Evolutionary conservation across 1,284 basidiomycete genomes (phyloP).

Genomic region (Cutaneotrichosporon cyanovorans): DNA sequence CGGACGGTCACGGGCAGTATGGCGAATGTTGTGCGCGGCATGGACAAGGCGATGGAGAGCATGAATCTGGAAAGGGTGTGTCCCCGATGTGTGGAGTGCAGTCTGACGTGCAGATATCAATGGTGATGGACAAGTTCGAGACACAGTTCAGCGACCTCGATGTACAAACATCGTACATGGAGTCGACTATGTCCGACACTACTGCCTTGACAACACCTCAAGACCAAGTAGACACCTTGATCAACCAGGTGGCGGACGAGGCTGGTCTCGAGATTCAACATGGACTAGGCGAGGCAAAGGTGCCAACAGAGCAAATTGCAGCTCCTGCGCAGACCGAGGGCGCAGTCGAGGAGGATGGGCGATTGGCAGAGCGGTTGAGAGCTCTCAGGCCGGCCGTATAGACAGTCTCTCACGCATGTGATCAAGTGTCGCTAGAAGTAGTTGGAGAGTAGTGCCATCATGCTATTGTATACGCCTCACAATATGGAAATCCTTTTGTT

Average conservation of each 20-base stretch:
- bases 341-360: slow-evolving; percentile 36
- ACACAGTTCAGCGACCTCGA: slow-evolving; percentile 92
- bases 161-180: slow-evolving; percentile 97
- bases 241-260: slow-evolving; percentile 94
- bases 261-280: slow-evolving; percentile 93
- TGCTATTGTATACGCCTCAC: slow-evolving; percentile 15
- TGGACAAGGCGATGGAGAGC: slow-evolving; percentile 98
- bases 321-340: slow-evolving; percentile 29
- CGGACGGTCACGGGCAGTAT: slow-evolving; percentile 78
- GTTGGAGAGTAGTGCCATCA: slow-evolving; percentile 14
- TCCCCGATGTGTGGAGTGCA: slow-evolving; percentile 12
- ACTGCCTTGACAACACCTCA: slow-evolving; percentile 91
- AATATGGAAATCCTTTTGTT: slow-evolving; percentile 2
- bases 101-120: slow-evolving; percentile 68
- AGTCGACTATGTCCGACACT: slow-evolving; percentile 88
- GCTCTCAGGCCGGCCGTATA: slow-evolving; percentile 36
- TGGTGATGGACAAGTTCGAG: slow-evolving; percentile 99
- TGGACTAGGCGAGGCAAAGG: slow-evolving; percentile 65
- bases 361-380: slow-evolving; percentile 33
- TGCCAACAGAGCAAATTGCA: slow-evolving; percentile 39
- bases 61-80: slow-evolving; percentile 95
- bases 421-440: too few species aligned
- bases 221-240: slow-evolving; percentile 88
- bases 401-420: slow-evolving; percentile 2
- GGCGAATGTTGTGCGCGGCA: slow-evolving; percentile 91